These are phyloP conservation scores for Aureobasidium leucospermi DNA, from an alignment of 2,329 filamentous ascomycete species.

Conservation along the genomic window DNA sequence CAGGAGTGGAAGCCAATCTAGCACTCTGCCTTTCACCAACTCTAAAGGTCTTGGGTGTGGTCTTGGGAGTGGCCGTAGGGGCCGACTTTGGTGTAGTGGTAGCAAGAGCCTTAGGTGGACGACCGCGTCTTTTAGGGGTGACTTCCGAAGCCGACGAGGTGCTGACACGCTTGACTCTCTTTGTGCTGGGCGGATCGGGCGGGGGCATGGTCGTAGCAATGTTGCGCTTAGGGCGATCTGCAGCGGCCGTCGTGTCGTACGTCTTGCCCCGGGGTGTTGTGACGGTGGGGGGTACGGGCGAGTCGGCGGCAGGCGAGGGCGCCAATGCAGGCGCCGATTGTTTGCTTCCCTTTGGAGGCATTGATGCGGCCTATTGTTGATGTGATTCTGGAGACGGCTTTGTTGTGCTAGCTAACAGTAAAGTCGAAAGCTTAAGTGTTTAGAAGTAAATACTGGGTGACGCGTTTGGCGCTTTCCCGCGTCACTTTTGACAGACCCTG, in stretches of 20 bases:
- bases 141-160: not conserved
- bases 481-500: not conserved
- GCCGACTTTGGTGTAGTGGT: not conserved
- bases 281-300: constrained; percentile 15
- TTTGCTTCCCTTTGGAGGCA: constrained; percentile 14
- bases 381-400: not conserved
- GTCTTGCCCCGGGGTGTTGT: constrained; percentile 22
- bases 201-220: constrained; percentile 3
- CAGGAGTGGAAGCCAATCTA: constrained; percentile 8
- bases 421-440: not conserved
- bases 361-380: not conserved
- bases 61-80: not conserved
- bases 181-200: not conserved
- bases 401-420: not conserved
- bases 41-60: not conserved
- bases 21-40: constrained; percentile 14
- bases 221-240: constrained; percentile 13
- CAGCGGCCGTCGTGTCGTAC: constrained; percentile 22
- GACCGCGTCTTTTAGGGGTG: constrained; percentile 25
- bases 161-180: constrained; percentile 2
- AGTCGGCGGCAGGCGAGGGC: not conserved
- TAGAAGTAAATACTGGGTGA: constrained; percentile 7
- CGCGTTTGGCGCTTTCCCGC: not conserved
- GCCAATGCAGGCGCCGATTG: not conserved
- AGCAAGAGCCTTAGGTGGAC: constrained; percentile 17